Percentiles rank a stretch among this genome's conserved stretches.
phyloP scores from a whole-genome alignment of 2,329 filamentous ascomycete genomes.

The Kalaharituber pfeilii region DNA sequence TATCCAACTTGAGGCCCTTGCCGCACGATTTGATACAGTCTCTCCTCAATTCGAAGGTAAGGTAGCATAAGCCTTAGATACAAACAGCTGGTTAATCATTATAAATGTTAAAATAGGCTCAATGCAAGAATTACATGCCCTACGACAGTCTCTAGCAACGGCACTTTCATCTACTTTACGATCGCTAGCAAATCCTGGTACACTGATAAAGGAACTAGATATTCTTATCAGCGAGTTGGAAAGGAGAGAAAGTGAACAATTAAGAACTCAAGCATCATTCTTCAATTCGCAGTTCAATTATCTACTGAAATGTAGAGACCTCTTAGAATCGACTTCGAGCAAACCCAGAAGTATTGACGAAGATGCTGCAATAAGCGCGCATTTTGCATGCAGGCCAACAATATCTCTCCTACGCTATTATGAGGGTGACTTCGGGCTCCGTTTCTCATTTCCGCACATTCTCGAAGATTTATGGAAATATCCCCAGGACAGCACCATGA shows the following conservation, averaged over 20 bases:
- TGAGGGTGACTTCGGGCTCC: background rate
- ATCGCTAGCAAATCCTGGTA: background rate
- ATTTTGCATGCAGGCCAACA: constrained; percentile 15
- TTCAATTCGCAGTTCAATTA: background rate
- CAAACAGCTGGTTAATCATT: constrained; percentile 35
- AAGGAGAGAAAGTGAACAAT: background rate
- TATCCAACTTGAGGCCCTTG: constrained; percentile 37
- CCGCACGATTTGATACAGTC: constrained; percentile 39
- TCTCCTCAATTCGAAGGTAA: constrained; percentile 8
- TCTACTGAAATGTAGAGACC: background rate
- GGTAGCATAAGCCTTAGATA: constrained; percentile 39
- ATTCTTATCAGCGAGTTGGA: background rate
- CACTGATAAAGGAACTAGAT: background rate
- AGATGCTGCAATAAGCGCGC: constrained; percentile 11
- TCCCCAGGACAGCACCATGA: background rate
- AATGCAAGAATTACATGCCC: constrained; percentile 6
- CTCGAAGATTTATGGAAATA: constrained; percentile 15
- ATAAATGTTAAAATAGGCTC: constrained; percentile 34
- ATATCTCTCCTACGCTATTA: constrained; percentile 14
- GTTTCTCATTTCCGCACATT: constrained; percentile 4
- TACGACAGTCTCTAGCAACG: constrained; percentile 10
- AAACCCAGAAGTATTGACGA: background rate
- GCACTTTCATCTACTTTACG: background rate
- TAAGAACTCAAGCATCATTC: background rate
- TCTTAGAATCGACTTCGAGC: background rate